These are phyloP conservation scores for Evernia prunastri DNA, from an alignment of 495 filamentous ascomycete species.

Conservation along the genomic window DNA sequence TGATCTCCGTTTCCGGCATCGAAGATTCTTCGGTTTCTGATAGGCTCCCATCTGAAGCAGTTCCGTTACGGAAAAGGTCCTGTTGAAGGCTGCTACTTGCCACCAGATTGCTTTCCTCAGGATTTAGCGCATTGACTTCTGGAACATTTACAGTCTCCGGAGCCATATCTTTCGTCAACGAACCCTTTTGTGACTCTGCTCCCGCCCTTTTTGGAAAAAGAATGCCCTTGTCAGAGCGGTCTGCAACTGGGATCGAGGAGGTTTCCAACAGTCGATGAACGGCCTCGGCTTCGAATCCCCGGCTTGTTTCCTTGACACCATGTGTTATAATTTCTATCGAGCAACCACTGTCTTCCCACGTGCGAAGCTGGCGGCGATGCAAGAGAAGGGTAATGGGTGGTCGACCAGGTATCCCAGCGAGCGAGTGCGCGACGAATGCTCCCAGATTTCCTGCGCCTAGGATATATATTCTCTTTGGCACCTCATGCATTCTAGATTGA, in stretches of 20 bases:
- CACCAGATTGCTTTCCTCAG: background rate
- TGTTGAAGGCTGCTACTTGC: background rate
- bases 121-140: background rate
- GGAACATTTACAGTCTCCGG: no score
- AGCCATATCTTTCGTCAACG: background rate
- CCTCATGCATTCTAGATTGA: background rate
- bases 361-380: slow-evolving; percentile 30
- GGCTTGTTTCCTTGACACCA: slow-evolving; percentile 32
- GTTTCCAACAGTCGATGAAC: slow-evolving; percentile 25
- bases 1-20: background rate
- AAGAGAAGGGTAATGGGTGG: slow-evolving; percentile 55
- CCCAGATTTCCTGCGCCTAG: slow-evolving; percentile 54
- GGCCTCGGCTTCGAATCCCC: slow-evolving; percentile 49
- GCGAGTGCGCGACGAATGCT: slow-evolving; percentile 53
- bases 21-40: background rate
- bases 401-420: slow-evolving; percentile 49
- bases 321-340: slow-evolving; percentile 34
- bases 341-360: slow-evolving; percentile 11
- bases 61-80: background rate
- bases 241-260: slow-evolving; percentile 21
- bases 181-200: background rate
- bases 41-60: background rate
- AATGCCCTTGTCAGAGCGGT: background rate
- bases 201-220: background rate
- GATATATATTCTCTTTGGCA: slow-evolving; percentile 46